Conservation (phyloP, 768 basidiomycete species). For the Boletus bicolor region DNA sequence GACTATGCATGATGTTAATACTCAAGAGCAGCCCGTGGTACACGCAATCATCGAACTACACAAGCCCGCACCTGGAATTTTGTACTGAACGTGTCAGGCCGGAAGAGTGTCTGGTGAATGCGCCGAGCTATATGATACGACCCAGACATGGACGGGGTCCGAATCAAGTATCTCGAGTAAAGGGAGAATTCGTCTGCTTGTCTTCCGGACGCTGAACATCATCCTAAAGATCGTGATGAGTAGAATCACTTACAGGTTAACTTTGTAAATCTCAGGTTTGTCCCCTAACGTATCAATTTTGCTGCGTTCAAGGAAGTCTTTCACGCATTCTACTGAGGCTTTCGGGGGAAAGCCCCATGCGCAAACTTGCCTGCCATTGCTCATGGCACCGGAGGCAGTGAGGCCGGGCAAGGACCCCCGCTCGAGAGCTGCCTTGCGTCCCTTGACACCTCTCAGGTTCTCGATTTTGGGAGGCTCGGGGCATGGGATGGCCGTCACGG, state of each 20-base stretch:
- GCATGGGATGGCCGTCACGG: conserved; percentile 36
- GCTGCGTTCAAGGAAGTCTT: conserved; percentile 41
- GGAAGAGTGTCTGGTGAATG: conserved; percentile 55
- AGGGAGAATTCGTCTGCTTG: conserved; percentile 40
- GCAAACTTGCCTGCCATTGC: conserved; percentile 52
- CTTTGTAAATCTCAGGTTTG: conserved; percentile 46
- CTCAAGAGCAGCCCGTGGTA: not conserved
- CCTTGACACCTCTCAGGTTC: conserved; percentile 38
- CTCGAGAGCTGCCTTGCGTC: conserved; percentile 37
- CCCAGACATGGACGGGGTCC: conserved; percentile 54
- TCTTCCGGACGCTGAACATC: conserved; percentile 23
- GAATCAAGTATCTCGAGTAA: conserved; percentile 54
- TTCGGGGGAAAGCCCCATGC: conserved; percentile 61
- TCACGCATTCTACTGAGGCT: conserved; percentile 34
- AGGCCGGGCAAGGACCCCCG: conserved; percentile 34
- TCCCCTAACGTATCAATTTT: conserved; percentile 41
- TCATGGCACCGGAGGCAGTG: conserved; percentile 53
- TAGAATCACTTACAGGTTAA: conserved; percentile 44
- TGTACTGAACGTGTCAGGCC: conserved; percentile 33
- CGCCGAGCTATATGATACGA: conserved; percentile 65
- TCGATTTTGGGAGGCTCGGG: conserved; percentile 22
- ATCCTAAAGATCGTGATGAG: not conserved
- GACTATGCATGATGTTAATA: conserved; percentile 12
- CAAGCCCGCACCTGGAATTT: conserved; percentile 46
- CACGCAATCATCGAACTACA: conserved; percentile 44